phyloP scores from a whole-genome alignment of 345 rosid genomes.

The Zanthoxylum bungeanum region DNA sequence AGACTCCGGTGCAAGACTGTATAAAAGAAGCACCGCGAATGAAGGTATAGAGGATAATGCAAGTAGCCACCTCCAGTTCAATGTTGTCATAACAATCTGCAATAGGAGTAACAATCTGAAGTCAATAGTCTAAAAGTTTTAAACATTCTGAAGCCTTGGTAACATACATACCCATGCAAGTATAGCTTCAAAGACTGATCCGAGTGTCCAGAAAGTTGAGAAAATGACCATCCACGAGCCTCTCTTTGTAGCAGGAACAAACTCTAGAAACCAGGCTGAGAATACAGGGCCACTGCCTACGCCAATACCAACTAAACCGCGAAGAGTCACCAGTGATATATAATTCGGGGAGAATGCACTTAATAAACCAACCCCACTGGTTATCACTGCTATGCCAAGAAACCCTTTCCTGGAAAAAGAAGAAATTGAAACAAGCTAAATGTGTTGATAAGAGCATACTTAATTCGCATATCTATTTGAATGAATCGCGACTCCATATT shows the following conservation, averaged over 20 bases:
- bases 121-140: too few species aligned
- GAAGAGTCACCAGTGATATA: conserved; percentile 27
- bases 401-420: conserved; percentile 48
- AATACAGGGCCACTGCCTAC: conserved; percentile 57
- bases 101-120: too few species aligned
- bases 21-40: conserved; percentile 45
- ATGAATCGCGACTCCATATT: too few species aligned
- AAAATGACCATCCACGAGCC: conserved; percentile 60
- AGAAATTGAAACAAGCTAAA: neutral
- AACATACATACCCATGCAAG: conserved; percentile 60
- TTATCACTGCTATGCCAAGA: conserved; percentile 36
- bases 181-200: conserved; percentile 49
- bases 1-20: conserved; percentile 47
- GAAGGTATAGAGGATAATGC: conserved; percentile 57
- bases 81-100: conserved; percentile 54
- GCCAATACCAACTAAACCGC: conserved; percentile 57
- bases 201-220: conserved; percentile 50
- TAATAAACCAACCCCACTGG: conserved; percentile 50
- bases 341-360: conserved; percentile 55
- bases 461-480: too few species aligned
- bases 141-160: too few species aligned
- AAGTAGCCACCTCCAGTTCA: conserved; percentile 74
- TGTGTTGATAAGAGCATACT: too few species aligned
- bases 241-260: conserved; percentile 52
- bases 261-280: conserved; percentile 60